Base-by-base conservation (phyloP, 169 alveolate species). In the Plasmodium billcollinsi region DNA sequence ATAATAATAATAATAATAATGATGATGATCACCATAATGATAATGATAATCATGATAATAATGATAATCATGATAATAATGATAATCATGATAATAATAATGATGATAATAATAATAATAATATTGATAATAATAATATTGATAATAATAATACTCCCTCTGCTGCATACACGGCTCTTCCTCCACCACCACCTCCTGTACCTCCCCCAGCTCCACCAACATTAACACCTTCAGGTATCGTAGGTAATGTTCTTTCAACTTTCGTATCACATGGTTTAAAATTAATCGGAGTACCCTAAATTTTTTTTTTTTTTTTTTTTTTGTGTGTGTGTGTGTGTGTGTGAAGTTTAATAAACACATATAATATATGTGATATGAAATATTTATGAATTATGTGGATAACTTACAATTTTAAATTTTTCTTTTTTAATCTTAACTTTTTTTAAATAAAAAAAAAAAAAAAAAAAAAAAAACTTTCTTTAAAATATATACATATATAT, bases 121-220 rank as follows among this genome's bases (percentile, higher is more conserved):
- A 33, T 62, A 29, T 45, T 33, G 20, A 43, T 18, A 74, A 49
- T n/a, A 43, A 58, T 49, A n/a, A 7, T 1, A 8, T 45, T 18
- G 2, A 14, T 15, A 73, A 73, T 39, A 20, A 73, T n/a, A 20
- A 20, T 14, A 59, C 12, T n/a, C 6, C 62, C 2, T 3, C 83
- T 8, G 21, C 14, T 24, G 21, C 67, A 4, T 62, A n/a, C 29
- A 65, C 73, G 18, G 88, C 88, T 52, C 74, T 75, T 2, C 88
- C 88, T 12, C 88, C 88, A 24, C 88, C 88, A 1, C 88, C 88
- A 12, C 88, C 88, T 9, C 74, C 75, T 18, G 50, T 63, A 9
- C 26, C 14, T 12, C 88, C 15, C 1, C 74, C 88, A n/a, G 29
- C 73, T 11, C 61, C 21, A 18, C 56, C 67, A 6, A 74, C 71